Conservation (phyloP, 371 early-diverging fungal species). For the Capniomyces stellatus region DNA sequence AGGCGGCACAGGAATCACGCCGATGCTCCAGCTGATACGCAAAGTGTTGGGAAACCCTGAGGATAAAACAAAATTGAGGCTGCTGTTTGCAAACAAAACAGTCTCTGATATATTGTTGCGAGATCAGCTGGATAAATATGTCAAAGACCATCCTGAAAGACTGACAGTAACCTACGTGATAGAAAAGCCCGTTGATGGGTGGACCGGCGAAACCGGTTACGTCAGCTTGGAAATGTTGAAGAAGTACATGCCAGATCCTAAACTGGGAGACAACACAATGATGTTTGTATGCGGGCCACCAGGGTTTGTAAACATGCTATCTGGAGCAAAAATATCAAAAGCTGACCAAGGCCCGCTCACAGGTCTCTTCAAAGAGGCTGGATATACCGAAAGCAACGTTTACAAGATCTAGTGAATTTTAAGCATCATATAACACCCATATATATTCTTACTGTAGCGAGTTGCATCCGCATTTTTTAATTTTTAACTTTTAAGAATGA, state of each 20-base stretch:
- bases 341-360: constrained; percentile 65
- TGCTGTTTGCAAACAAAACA: constrained; percentile 75
- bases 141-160: constrained; percentile 48
- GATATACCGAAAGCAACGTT: constrained; percentile 54
- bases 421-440: too few relatives aligned
- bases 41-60: constrained; percentile 45
- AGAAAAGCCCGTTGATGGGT: constrained; percentile 44
- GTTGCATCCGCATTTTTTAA: too few relatives aligned
- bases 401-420: constrained; percentile 57
- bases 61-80: constrained; percentile 65
- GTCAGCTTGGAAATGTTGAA: constrained; percentile 46
- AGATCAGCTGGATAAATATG: constrained; percentile 53
- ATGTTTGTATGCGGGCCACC: constrained; percentile 84
- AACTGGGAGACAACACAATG: constrained; percentile 23
- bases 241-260: constrained; percentile 33
- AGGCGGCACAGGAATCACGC: constrained; percentile 91
- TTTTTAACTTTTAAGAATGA: too few relatives aligned
- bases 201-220: constrained; percentile 51
- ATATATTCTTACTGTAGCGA: too few relatives aligned
- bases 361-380: constrained; percentile 69
- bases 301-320: constrained; percentile 53
- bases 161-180: constrained; percentile 62
- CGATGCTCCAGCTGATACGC: constrained; percentile 67
- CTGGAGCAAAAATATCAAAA: constrained; percentile 71
- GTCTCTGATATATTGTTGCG: constrained; percentile 72